Base-by-base conservation (phyloP, 2,329 filamentous ascomycete species). In the Fusarium buharicum region DNA sequence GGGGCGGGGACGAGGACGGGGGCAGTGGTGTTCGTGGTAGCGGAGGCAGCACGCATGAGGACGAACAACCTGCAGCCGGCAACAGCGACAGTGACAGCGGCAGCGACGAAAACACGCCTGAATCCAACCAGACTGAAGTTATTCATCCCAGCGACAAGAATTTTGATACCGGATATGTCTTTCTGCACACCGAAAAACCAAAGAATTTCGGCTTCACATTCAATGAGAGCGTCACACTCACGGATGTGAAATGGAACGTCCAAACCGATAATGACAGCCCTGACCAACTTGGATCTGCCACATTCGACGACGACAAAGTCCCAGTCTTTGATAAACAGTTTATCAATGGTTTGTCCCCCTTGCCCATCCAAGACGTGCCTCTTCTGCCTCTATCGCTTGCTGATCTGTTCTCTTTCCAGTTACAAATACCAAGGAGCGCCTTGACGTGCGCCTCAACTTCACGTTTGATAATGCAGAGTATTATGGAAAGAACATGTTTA, bases 401-500 rank as follows among this genome's bases (percentile, higher is more conserved):
- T 59, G 11, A 59, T 36, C 5, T 4, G 31, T 13, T 16, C 28
- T 22, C 4, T 22, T n/a, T 33, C 1, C 20, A 62, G 59, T 49
- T 7, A 24, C 30, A n/a, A 30, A 46, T 1, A 14, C 22, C 22
- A 8, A 24, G 22, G 4, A 24, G 8, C 22, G 13, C n/a, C 11
- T 2, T 8, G 22, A 24, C 8, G 38, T 58, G 8, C n/a, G n/a
- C 11, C 59, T 62, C 34, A 14, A 22, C 13, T 47, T 48, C n/a
- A 14, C 17, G 4, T 24, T 59, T 30, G 4, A 10, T 6, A 28
- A 31, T 30, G 4, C 1, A 4, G 3, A 37, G 0, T 59, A 47
- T 14, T 66, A 56, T 28, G 33, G 27, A 3, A 8, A 44, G 14
- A 27, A 38, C 7, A 66, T 66, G 62, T 41, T 41, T 3, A 30